Evolutionary conservation across 2,329 filamentous ascomycete genomes (phyloP), one percentile per base, ranked within the genome.

Genomic region (Aspergillus flavus): DNA sequence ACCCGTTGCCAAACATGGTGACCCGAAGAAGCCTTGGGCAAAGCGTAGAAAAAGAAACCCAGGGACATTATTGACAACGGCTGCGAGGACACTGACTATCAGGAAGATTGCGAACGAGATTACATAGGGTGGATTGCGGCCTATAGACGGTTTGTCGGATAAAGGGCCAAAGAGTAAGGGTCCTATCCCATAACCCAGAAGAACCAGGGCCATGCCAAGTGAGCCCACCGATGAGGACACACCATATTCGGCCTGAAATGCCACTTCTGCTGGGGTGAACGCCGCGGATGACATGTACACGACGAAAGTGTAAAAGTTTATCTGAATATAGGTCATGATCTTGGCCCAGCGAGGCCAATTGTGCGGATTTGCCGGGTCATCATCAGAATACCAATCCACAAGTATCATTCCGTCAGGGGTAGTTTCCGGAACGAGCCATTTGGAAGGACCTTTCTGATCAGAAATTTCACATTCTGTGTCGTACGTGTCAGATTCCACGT

Each of bases 11-110:
- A 63, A 36, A 28, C 57, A 57, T 1, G 61, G 61, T 4, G 45
- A 54, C 14, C 61, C 61, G 26, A 63, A 63, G 61, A 63, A 63
- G 23, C 61, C 61, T 26, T 63, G 61, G 10, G 60, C 50, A 21
- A 63, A 63, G 3, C 61, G 61, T 23, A 63, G 53, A 6, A 61
- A 48, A 23, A 63, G 61, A 16, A 63, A 57, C 7, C 61, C 57
- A n/a, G 39, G 39, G 39, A 41, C 39, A 19, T n/a, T 41, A 3
- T n/a, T 19, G 16, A 41, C 39, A 19, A 41, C 39, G 16, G 39
- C 39, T 19, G 39, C 39, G 0, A 41, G 19, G 0, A 41, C 7
- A 41, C 39, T 41, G 16, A n/a, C 7, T n/a, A 41, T n/a, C 16
- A 41, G n/a, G 14, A 41, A 41, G 1, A 41, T 3, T 9, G 39